Evolutionary conservation across 805 yeast genomes (phyloP).

Genomic region (Blastobotrys peoriensis): DNA sequence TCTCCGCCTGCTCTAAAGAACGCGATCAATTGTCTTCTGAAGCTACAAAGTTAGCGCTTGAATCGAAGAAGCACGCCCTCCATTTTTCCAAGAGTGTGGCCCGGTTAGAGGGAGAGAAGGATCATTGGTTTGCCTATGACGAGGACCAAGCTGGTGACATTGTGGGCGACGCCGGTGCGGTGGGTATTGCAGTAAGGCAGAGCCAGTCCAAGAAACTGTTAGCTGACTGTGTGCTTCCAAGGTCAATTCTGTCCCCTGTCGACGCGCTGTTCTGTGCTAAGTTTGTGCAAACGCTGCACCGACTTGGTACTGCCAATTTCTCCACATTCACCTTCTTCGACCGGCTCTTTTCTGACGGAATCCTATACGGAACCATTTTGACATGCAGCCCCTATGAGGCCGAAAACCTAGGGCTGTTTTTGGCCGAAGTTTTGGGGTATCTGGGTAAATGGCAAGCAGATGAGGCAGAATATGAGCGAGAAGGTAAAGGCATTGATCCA

Average conservation of each 20-base stretch:
- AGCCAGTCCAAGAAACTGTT: constrained; percentile 36
- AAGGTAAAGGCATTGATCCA: constrained; percentile 31
- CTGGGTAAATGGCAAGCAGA: constrained; percentile 43
- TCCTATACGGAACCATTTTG: constrained; percentile 54
- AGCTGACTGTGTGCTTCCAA: constrained; percentile 65
- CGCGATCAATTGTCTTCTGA: constrained; percentile 6
- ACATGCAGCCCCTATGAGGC: constrained; percentile 73
- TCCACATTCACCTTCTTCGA: constrained; percentile 38
- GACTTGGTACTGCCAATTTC: constrained; percentile 34
- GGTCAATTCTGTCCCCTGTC: constrained; percentile 70
- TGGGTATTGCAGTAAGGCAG: constrained; percentile 10
- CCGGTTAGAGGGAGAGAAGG: constrained; percentile 28
- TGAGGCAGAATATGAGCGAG: constrained; percentile 28
- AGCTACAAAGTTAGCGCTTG: constrained; percentile 23
- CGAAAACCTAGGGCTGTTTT: constrained; percentile 75
- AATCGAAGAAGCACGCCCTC: constrained; percentile 39
- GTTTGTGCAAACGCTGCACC: constrained; percentile 51
- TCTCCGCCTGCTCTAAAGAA: neutral
- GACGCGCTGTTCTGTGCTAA: constrained; percentile 70
- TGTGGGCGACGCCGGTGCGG: constrained; percentile 1
- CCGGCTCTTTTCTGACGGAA: constrained; percentile 41
- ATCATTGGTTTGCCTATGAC: constrained; percentile 25
- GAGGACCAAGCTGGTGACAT: constrained; percentile 5
- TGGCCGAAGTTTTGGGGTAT: constrained; percentile 45
- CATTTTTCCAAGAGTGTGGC: constrained; percentile 33